These are phyloP conservation scores for Suillus weaverae DNA, from an alignment of 768 basidiomycete species.

Conservation along the genomic window DNA sequence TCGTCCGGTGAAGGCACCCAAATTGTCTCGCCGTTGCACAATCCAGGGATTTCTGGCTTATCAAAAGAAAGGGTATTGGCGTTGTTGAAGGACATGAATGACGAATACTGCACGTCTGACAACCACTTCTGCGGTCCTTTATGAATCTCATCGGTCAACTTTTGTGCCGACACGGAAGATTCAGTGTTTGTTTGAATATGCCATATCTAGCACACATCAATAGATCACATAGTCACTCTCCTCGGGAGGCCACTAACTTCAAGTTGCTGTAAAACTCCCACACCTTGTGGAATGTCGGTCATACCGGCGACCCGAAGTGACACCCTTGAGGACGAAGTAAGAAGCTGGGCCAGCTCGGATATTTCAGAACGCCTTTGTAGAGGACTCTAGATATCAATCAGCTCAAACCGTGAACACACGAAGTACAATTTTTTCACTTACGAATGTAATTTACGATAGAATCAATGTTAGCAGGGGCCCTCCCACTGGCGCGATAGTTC, in stretches of 20 bases:
- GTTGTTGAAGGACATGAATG: neutral
- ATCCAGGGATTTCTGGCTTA: too few species aligned
- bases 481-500: slow-evolving; percentile 47
- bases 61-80: neutral
- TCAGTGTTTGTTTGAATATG: too few species aligned
- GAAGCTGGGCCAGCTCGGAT: too few species aligned
- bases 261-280: neutral
- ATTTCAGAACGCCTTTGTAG: neutral
- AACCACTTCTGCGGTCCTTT: neutral
- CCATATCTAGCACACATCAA: neutral
- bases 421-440: neutral
- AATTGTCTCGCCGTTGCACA: too few species aligned
- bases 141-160: neutral
- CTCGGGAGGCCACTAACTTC: neutral
- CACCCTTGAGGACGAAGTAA: neutral
- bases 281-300: neutral
- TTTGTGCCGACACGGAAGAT: neutral
- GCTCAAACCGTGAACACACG: neutral
- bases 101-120: neutral
- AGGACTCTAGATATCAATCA: neutral
- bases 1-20: neutral
- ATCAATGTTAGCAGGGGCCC: slow-evolving; percentile 17
- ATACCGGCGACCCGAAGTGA: neutral
- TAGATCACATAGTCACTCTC: neutral
- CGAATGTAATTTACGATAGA: neutral